A percentile compares a stretch with the other conserved stretches of the same genome.
Conservation (phyloP, 2,329 filamentous ascomycete species). For the Arachnomyces sp. region DNA sequence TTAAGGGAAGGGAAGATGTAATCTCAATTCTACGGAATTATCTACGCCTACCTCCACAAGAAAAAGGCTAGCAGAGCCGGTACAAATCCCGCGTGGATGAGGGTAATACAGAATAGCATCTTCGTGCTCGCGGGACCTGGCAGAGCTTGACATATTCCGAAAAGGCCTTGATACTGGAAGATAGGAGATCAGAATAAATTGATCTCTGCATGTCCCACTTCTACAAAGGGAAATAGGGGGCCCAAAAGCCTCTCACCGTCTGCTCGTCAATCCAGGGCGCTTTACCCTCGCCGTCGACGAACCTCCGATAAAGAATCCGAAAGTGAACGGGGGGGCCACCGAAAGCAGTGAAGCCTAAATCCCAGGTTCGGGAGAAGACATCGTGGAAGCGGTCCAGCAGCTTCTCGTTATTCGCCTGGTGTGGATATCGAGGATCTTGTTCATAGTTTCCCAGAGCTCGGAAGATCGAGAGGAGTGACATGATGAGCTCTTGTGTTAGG, state of each 20-base stretch:
- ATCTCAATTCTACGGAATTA: not conserved
- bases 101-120: slow-evolving; percentile 61
- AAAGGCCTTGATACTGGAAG: slow-evolving; percentile 61
- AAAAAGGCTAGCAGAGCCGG: slow-evolving; percentile 54
- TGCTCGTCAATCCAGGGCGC: slow-evolving; percentile 62
- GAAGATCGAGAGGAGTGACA: slow-evolving; percentile 9
- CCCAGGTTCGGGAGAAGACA: slow-evolving; percentile 42
- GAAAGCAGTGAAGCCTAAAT: slow-evolving; percentile 59
- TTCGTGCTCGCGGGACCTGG: slow-evolving; percentile 64
- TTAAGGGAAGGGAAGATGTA: not conserved
- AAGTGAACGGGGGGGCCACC: slow-evolving; percentile 65
- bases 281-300: slow-evolving; percentile 46
- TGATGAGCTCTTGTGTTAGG: not conserved
- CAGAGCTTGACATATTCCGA: slow-evolving; percentile 60
- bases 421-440: slow-evolving; percentile 4
- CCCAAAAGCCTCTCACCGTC: slow-evolving; percentile 39
- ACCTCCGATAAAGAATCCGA: slow-evolving; percentile 57
- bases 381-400: slow-evolving; percentile 23
- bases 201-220: too few species aligned
- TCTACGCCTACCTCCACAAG: slow-evolving; percentile 50
- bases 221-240: not conserved
- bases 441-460: slow-evolving; percentile 4
- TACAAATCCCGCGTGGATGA: slow-evolving; percentile 55
- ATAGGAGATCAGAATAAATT: not conserved
- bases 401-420: slow-evolving; percentile 21